A percentile compares a stretch with the other conserved stretches of the same genome.
phyloP scores from a whole-genome alignment of 2,329 filamentous ascomycete species.

The Alternaria arborescens region DNA sequence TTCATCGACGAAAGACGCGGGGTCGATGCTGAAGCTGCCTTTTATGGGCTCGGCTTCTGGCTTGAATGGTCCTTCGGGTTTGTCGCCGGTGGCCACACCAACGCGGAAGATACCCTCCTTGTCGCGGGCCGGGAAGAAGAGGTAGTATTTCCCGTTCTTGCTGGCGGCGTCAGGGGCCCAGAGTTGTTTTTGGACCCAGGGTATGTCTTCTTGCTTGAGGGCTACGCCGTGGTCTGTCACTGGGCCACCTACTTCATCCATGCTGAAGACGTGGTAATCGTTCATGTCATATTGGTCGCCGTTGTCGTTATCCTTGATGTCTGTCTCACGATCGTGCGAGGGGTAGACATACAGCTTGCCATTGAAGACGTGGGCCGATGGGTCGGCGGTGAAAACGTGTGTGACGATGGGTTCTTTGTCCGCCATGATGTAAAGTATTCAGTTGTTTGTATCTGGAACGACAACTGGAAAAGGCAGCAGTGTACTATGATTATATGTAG shows the following conservation, averaged over 20 bases:
- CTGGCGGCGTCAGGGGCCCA: slow-evolving; percentile 81
- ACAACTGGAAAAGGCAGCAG: slow-evolving; percentile 7
- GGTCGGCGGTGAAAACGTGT: slow-evolving; percentile 81
- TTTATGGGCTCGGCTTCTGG: slow-evolving; percentile 71
- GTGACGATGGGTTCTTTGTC: slow-evolving; percentile 70
- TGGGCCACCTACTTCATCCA: slow-evolving; percentile 63
- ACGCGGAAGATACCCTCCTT: slow-evolving; percentile 75
- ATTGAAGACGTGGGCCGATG: slow-evolving; percentile 82
- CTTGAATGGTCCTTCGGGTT: slow-evolving; percentile 74
- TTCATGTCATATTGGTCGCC: slow-evolving; percentile 86
- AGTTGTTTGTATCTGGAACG: neutral
- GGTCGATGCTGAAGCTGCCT: slow-evolving; percentile 79
- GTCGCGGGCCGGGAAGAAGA: slow-evolving; percentile 80
- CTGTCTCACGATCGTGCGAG: slow-evolving; percentile 79
- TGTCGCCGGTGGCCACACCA: slow-evolving; percentile 71
- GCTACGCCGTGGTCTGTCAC: slow-evolving; percentile 78
- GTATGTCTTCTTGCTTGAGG: slow-evolving; percentile 70
- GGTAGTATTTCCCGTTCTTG: slow-evolving; percentile 75
- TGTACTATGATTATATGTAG: slow-evolving; percentile 15
- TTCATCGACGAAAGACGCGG: slow-evolving; percentile 76
- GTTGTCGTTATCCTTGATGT: slow-evolving; percentile 81
- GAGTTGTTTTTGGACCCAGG: slow-evolving; percentile 80
- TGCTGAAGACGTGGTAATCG: slow-evolving; percentile 82
- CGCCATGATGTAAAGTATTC: slow-evolving; percentile 34
- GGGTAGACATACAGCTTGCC: slow-evolving; percentile 80